Evolutionary conservation across 2,329 filamentous ascomycete species (phyloP).

Genomic region (Mycogone perniciosa): DNA sequence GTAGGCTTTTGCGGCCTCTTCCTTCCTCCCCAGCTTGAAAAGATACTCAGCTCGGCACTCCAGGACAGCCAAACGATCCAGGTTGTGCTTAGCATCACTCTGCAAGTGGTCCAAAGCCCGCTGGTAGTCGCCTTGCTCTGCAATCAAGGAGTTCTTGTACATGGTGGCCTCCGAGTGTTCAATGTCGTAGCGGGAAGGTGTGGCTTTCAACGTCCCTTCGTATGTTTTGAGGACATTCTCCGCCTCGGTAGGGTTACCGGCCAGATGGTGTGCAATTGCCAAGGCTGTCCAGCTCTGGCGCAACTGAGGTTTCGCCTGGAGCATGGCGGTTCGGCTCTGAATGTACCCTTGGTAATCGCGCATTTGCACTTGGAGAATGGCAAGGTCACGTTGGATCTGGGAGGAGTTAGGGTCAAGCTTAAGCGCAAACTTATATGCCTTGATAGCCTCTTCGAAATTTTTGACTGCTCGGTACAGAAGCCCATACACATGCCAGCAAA

Average conservation of each 20-base stretch:
- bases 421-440: conserved; percentile 95
- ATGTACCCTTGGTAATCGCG: conserved; percentile 92
- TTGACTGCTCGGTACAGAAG: conserved; percentile 88
- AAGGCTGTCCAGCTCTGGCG: conserved; percentile 97
- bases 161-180: conserved; percentile 91
- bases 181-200: conserved; percentile 70
- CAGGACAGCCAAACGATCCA: conserved; percentile 79
- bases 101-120: conserved; percentile 84
- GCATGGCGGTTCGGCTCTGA: conserved; percentile 79
- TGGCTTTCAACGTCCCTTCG: conserved; percentile 83
- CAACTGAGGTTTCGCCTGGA: conserved; percentile 72
- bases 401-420: conserved; percentile 87
- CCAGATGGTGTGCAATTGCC: conserved; percentile 84
- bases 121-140: conserved; percentile 76
- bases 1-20: conserved; percentile 79
- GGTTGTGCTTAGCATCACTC: conserved; percentile 64
- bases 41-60: conserved; percentile 84
- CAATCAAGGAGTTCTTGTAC: conserved; percentile 94
- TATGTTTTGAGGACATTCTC: conserved; percentile 89
- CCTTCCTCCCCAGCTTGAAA: conserved; percentile 65
- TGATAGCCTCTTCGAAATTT: conserved; percentile 98
- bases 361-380: conserved; percentile 91
- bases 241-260: conserved; percentile 77
- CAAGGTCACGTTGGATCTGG: conserved; percentile 91
- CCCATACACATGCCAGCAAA: conserved; percentile 99